Conservation (phyloP, 345 rosid species). For the Salix udensis region DNA sequence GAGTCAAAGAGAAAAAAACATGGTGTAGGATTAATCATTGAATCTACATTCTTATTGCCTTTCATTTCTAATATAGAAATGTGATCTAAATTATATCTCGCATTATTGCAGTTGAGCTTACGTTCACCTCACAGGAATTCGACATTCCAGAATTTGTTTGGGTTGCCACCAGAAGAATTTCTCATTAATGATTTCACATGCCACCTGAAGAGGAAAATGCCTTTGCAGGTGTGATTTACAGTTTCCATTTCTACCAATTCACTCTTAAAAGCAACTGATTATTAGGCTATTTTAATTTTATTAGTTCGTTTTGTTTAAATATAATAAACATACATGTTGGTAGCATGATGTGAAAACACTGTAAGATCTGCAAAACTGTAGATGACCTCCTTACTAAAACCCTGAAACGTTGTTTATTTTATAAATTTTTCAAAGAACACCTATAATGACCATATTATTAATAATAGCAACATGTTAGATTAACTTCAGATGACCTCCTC, state of each 20-base stretch:
- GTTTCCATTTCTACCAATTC: slow-evolving; percentile 3
- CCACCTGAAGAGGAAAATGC: slow-evolving; percentile 75
- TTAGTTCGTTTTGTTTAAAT: neutral
- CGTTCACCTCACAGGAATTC: slow-evolving; percentile 74
- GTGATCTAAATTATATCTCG: slow-evolving; percentile 10
- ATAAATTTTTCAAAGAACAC: neutral
- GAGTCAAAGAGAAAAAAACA: neutral
- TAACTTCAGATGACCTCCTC: no score
- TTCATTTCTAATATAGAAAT: neutral
- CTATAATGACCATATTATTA: no score
- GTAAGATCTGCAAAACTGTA: neutral
- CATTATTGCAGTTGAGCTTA: slow-evolving; percentile 57
- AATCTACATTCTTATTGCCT: neutral
- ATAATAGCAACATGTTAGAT: no score
- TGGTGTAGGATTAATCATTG: neutral
- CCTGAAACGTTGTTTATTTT: neutral
- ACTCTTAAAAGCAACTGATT: neutral
- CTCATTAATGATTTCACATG: slow-evolving; percentile 77
- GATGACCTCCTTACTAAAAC: neutral
- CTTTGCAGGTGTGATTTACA: slow-evolving; percentile 57
- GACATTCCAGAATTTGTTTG: slow-evolving; percentile 75
- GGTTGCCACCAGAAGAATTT: slow-evolving; percentile 84
- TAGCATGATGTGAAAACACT: neutral
- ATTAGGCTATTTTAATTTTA: neutral
- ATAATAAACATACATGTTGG: neutral